phyloP scores from a whole-genome alignment of 2,329 filamentous ascomycete genomes.

The Aureobasidium pullulans region DNA sequence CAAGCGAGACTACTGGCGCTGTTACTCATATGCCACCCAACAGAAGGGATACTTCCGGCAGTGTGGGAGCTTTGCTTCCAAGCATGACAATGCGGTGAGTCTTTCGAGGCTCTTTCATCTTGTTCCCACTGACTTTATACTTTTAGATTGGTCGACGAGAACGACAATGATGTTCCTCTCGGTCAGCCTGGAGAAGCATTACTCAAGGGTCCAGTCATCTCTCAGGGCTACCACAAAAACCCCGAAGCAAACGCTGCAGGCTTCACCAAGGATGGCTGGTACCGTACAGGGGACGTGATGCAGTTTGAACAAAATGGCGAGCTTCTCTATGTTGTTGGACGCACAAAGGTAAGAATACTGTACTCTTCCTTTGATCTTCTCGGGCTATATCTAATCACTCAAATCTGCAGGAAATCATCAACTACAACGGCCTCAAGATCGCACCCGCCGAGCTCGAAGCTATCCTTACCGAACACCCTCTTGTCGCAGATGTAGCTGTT shows the following conservation, averaged over 20 bases:
- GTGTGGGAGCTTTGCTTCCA: conserved; percentile 32
- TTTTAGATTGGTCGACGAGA: conserved; percentile 33
- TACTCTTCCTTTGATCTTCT: conserved; percentile 5
- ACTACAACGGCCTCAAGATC: conserved; percentile 25
- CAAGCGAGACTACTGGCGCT: conserved; percentile 48
- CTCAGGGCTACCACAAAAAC: conserved; percentile 32
- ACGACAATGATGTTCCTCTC: conserved; percentile 32
- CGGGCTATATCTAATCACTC: conserved; percentile 64
- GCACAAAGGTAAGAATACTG: conserved; percentile 42
- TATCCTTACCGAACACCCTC: conserved; percentile 19
- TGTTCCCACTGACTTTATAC: no score
- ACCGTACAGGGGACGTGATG: conserved; percentile 35
- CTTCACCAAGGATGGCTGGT: conserved; percentile 19
- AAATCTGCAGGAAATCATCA: conserved; percentile 13
- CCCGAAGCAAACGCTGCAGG: conserved; percentile 18
- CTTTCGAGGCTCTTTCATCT: not conserved
- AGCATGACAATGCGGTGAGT: conserved; percentile 22
- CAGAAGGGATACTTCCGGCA: conserved; percentile 23
- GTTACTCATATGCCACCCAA: conserved; percentile 31
- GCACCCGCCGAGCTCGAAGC: conserved; percentile 28
- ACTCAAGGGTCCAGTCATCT: conserved; percentile 33
- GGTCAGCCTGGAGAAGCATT: conserved; percentile 38
- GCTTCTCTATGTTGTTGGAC: not conserved
- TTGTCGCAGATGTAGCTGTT: conserved; percentile 25
- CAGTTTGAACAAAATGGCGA: conserved; percentile 20